Percentiles rank a stretch among this genome's conserved stretches.
These are phyloP conservation scores for Tephrocybe sp. DNA, from an alignment of 768 basidiomycete genomes.

Conservation along the genomic window DNA sequence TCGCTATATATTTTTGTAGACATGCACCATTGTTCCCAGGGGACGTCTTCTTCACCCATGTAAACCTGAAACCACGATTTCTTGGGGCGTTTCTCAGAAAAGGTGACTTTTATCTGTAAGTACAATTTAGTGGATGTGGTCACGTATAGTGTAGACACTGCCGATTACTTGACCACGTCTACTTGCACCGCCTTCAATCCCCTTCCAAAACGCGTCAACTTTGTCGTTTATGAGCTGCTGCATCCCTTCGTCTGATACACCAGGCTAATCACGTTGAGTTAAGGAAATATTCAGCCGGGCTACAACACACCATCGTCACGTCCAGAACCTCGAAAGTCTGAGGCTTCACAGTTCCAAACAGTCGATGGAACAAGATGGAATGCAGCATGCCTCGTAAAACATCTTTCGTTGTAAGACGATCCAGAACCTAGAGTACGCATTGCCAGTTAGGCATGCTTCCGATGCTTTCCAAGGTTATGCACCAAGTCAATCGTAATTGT, in stretches of 20 bases:
- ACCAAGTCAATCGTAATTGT: slow-evolving; percentile 19
- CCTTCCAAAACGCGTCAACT: slow-evolving; percentile 79
- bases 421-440: slow-evolving; percentile 53
- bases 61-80: slow-evolving; percentile 79
- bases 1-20: neutral
- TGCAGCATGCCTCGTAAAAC: slow-evolving; percentile 78
- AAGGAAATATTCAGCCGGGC: neutral
- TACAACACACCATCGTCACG: slow-evolving; percentile 70
- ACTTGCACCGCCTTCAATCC: slow-evolving; percentile 58
- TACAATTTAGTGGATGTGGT: neutral
- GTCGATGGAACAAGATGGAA: slow-evolving; percentile 78
- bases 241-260: slow-evolving; percentile 71
- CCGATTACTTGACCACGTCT: slow-evolving; percentile 67
- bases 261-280: slow-evolving; percentile 49
- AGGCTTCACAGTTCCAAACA: slow-evolving; percentile 80
- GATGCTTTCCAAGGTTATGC: slow-evolving; percentile 5
- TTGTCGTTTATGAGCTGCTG: slow-evolving; percentile 73
- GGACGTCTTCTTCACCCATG: slow-evolving; percentile 75
- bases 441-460: slow-evolving; percentile 4
- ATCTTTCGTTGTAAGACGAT: slow-evolving; percentile 71
- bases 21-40: slow-evolving; percentile 83
- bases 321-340: slow-evolving; percentile 78
- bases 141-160: neutral
- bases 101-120: slow-evolving; percentile 64
- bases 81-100: slow-evolving; percentile 75